phyloP scores from a whole-genome alignment of 345 rosid species.

The Trapa incisa region DNA sequence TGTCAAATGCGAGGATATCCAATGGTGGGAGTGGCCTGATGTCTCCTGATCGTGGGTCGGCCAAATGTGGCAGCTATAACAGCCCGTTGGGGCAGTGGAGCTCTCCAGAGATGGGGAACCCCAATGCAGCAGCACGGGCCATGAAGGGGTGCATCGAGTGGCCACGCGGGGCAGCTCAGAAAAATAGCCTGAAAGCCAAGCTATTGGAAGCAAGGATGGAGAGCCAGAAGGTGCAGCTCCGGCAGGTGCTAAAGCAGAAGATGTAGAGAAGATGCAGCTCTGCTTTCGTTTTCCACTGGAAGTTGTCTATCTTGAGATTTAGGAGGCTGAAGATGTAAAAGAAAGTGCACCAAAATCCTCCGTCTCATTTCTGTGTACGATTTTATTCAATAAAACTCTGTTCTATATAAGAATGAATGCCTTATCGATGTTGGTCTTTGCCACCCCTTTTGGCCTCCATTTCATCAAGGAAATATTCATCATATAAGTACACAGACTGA shows the following conservation, averaged over 20 bases:
- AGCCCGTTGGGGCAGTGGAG: slow-evolving; percentile 57
- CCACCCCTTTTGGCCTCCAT: too few species aligned
- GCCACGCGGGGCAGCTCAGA: slow-evolving; percentile 62
- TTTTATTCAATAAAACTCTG: not conserved
- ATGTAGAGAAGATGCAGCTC: slow-evolving; percentile 21
- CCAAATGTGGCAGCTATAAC: slow-evolving; percentile 43
- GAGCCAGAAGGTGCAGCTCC: slow-evolving; percentile 71
- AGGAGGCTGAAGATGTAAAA: not conserved
- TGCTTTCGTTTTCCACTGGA: not conserved
- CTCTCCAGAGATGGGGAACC: slow-evolving; percentile 61
- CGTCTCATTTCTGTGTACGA: slow-evolving; percentile 2
- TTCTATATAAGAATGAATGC: not conserved
- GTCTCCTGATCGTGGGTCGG: slow-evolving; percentile 56
- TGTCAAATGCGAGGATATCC: slow-evolving; percentile 64
- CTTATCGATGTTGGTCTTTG: too few species aligned
- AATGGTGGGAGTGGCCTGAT: slow-evolving; percentile 30
- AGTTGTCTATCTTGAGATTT: not conserved
- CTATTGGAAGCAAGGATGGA: slow-evolving; percentile 88
- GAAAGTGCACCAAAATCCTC: not conserved
- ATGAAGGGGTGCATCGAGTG: slow-evolving; percentile 99
- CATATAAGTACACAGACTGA: too few species aligned
- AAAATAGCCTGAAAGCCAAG: slow-evolving; percentile 77
- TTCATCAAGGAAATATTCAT: too few species aligned
- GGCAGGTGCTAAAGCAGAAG: slow-evolving; percentile 86
- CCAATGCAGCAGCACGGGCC: slow-evolving; percentile 54